phyloP scores from a whole-genome alignment of 2,329 filamentous ascomycete genomes.

The Nannizzia gypsea region DNA sequence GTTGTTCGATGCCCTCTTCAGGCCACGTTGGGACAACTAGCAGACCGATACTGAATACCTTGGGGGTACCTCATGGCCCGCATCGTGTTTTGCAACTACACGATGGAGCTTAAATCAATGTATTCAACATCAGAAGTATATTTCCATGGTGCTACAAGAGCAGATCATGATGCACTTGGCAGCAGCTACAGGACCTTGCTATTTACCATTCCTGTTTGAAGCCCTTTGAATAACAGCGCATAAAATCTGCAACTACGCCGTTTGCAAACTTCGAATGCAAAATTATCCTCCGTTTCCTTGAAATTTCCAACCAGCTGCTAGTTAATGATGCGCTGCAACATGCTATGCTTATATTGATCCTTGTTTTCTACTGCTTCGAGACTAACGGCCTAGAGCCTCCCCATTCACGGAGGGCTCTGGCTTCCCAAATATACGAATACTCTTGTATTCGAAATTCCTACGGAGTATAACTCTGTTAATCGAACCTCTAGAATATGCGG shows the following conservation, averaged over 20 bases:
- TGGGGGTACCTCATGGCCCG: background rate
- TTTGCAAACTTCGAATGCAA: background rate
- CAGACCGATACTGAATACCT: background rate
- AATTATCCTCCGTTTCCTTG: background rate
- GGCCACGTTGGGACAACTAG: background rate
- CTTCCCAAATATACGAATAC: background rate
- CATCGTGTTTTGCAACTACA: background rate
- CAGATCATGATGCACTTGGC: background rate
- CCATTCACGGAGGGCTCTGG: background rate
- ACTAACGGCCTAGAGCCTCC: background rate
- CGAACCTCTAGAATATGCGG: background rate
- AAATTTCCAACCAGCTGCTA: background rate
- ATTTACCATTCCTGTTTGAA: conserved; percentile 1
- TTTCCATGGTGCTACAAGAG: background rate
- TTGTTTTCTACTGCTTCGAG: background rate
- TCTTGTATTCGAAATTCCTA: background rate
- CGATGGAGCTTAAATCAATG: background rate
- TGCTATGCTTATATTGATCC: background rate
- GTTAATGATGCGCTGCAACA: background rate
- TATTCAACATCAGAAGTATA: background rate
- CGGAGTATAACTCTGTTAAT: background rate
- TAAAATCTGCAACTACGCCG: background rate
- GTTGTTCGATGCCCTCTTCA: background rate
- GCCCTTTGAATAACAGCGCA: background rate
- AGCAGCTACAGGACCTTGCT: background rate